A percentile compares a stretch with the other conserved stretches of the same genome.
Conservation (phyloP, 2,329 filamentous ascomycete species). For the Amphichorda felina region DNA sequence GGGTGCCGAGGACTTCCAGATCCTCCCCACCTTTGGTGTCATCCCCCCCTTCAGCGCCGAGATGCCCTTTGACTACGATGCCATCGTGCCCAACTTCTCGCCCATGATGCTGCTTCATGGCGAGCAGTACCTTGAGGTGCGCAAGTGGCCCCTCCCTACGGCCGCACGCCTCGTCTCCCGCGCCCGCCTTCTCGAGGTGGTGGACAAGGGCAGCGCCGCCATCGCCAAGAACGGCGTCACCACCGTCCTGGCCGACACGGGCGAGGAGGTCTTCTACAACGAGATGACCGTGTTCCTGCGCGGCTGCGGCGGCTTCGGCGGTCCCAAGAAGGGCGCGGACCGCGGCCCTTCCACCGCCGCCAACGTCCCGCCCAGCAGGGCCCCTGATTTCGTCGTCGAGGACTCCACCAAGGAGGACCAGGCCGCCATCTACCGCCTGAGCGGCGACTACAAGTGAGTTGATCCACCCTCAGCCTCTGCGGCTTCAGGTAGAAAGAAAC, state of each 20-base stretch:
- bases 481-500: too few relatives aligned
- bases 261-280: conserved; percentile 93
- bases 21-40: conserved; percentile 89
- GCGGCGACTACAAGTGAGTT: conserved; percentile 74
- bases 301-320: conserved; percentile 82
- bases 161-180: conserved; percentile 63
- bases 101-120: conserved; percentile 99
- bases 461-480: neutral
- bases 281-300: conserved; percentile 89
- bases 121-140: conserved; percentile 94
- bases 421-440: conserved; percentile 84
- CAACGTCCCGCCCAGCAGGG: conserved; percentile 66
- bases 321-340: conserved; percentile 63
- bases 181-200: conserved; percentile 78
- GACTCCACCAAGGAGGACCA: conserved; percentile 82
- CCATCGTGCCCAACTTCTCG: conserved; percentile 89
- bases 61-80: conserved; percentile 65
- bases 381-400: conserved; percentile 73
- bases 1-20: conserved; percentile 83
- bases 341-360: conserved; percentile 69
- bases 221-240: conserved; percentile 70
- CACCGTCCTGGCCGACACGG: conserved; percentile 74
- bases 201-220: conserved; percentile 89
- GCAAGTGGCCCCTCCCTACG: conserved; percentile 85
- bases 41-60: conserved; percentile 86